These are phyloP conservation scores for Sphenostylis stenocarpa DNA, from an alignment of 306 rosid species.

Conservation along the genomic window DNA sequence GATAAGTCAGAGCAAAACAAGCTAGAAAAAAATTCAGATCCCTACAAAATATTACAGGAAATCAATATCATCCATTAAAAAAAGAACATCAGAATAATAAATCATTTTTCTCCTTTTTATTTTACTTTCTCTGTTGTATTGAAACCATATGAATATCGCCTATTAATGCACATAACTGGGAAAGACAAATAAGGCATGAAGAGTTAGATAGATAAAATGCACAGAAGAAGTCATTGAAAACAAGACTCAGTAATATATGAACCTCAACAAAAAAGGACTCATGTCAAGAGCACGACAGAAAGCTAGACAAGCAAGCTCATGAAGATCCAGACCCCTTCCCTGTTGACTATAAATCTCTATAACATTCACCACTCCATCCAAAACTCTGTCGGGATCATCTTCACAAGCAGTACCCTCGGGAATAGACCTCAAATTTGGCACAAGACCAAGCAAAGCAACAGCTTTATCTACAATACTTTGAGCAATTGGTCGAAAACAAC, in stretches of 20 bases:
- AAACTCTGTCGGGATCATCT: constrained; percentile 33
- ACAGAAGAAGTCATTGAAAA: neutral
- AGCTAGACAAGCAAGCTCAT: constrained; percentile 81
- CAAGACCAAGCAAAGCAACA: constrained; percentile 55
- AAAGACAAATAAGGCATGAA: neutral
- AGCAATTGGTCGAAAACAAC: constrained; percentile 71
- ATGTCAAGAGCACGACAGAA: constrained; percentile 77
- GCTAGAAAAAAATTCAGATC: neutral
- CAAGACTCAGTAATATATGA: constrained; percentile 18
- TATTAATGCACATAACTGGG: neutral
- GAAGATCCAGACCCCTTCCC: constrained; percentile 84
- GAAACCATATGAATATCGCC: neutral
- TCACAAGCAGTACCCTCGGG: constrained; percentile 23
- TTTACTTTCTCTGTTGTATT: neutral
- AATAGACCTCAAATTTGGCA: constrained; percentile 63
- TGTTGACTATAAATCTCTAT: constrained; percentile 45
- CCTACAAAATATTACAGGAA: neutral
- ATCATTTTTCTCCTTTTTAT: neutral
- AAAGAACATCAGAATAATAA: neutral
- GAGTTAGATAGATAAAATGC: neutral
- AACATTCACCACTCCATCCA: constrained; percentile 48
- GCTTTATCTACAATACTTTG: constrained; percentile 55
- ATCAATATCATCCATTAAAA: neutral
- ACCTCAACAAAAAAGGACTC: constrained; percentile 69
- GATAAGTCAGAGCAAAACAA: neutral